A percentile compares a stretch with the other conserved stretches of the same genome.
Conservation (phyloP, 495 filamentous ascomycete genomes). For the Penicillium odoratum region DNA sequence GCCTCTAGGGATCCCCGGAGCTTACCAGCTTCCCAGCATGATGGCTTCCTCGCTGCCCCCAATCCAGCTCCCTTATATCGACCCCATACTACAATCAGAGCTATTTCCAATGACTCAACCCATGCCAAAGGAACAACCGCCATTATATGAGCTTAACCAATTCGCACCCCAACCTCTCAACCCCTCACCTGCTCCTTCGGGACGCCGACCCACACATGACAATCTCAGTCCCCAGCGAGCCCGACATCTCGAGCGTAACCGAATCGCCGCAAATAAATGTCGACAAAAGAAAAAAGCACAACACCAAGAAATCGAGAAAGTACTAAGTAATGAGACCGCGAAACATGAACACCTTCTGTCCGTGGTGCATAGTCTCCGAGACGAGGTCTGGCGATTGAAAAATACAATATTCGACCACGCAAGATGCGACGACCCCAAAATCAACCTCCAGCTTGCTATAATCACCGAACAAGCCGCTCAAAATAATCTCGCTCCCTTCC, state of each 20-base stretch:
- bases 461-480: constrained; percentile 17
- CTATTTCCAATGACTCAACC: not conserved
- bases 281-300: constrained; percentile 24
- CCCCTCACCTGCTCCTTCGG: not conserved
- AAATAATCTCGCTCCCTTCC: not conserved
- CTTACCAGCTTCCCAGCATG: not conserved
- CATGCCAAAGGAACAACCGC: not conserved
- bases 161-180: not conserved
- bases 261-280: constrained; percentile 31
- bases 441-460: constrained; percentile 21
- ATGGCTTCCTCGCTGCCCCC: not conserved
- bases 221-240: constrained; percentile 21
- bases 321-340: constrained; percentile 17
- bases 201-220: not conserved
- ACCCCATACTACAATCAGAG: not conserved
- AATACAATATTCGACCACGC: constrained; percentile 29
- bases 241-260: constrained; percentile 28
- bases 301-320: constrained; percentile 20
- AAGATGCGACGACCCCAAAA: constrained; percentile 20
- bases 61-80: not conserved
- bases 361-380: constrained; percentile 16
- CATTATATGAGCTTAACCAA: not conserved
- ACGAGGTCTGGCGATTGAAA: constrained; percentile 27
- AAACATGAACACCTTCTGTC: constrained; percentile 21
- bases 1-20: not conserved